Evolutionary conservation across 2,329 filamentous ascomycete species (phyloP), one percentile per base, ranked within the genome.

Genomic region (Colletotrichum sp.): DNA sequence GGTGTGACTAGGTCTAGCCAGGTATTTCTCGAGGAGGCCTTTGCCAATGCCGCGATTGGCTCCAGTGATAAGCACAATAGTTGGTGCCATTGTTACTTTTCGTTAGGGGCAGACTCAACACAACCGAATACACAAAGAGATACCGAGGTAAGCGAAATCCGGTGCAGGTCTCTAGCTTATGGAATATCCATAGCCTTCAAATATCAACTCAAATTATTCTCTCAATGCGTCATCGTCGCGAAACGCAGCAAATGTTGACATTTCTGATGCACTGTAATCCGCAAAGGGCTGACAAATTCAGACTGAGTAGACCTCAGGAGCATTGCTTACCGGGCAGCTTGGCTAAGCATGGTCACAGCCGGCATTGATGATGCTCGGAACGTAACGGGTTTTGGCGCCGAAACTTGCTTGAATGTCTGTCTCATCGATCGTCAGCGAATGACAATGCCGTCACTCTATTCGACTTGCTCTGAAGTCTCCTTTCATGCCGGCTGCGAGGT

Each of bases 1-100:
- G 8, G 81, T 89, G 82, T 93, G 90, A 83, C 92, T 90, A 79
- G 90, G 88, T 55, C 88, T 87, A 26, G 87, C 84, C 2, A 88
- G 83, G 77, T 84, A 86, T 9, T 76, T 79, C 66, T 80, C 70
- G 2, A 84, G 48, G 6, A 87, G 78, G 0, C 82, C 84, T 26
- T 76, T 77, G 12, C 86, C 85, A 4, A 87, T 77, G 66, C 85
- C 85, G 30, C 85, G 79, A 70, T 82, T 83, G n/a, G 81, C 83
- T 64, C 84, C 85, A 2, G 83, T 85, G 75, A 87, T 83, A n/a
- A 85, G 79, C 12, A 68, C 48, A 3, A 36, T 68, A 6, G 26
- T 66, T 21, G 38, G 26, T 12, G 34, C 24, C 38, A 43, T 56
- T 13, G n/a, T 56, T 15, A 8, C 12, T 21, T 56, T 26, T 56